These are phyloP conservation scores for Plasmopara viticola DNA, from an alignment of 352 stramenopile species.

Conservation along the genomic window DNA sequence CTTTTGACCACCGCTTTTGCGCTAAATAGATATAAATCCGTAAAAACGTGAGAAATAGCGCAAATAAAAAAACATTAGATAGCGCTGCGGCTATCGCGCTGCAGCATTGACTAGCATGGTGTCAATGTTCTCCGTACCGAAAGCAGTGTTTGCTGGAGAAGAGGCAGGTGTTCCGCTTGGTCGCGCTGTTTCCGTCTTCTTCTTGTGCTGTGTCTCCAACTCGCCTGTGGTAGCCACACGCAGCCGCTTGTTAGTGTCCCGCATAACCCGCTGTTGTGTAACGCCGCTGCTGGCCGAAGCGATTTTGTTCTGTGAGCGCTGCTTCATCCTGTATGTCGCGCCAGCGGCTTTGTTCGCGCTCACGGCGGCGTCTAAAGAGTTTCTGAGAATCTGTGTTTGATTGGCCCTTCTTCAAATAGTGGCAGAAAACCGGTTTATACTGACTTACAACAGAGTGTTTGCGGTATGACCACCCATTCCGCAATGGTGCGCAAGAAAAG, in stretches of 20 bases:
- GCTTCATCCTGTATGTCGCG: slow-evolving; percentile 8
- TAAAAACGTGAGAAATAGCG: slow-evolving; percentile 1
- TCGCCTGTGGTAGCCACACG: slow-evolving; percentile 12
- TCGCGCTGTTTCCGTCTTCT: slow-evolving; percentile 13
- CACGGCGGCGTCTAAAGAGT: slow-evolving; percentile 1
- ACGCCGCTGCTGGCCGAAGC: background rate
- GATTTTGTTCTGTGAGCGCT: slow-evolving; percentile 5
- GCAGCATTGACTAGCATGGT: background rate
- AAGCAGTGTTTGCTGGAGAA: background rate
- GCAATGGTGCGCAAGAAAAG: slow-evolving; percentile 79
- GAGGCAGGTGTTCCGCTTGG: background rate
- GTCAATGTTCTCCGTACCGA: slow-evolving; percentile 3
- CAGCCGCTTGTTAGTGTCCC: slow-evolving; percentile 24
- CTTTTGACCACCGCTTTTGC: background rate
- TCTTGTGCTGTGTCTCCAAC: slow-evolving; percentile 6
- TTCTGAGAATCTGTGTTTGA: background rate
- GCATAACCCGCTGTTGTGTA: background rate
- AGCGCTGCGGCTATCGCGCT: too few relatives aligned
- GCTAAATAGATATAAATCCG: slow-evolving; percentile 2
- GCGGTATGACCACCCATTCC: slow-evolving; percentile 1
- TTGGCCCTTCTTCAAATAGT: background rate
- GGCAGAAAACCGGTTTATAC: background rate
- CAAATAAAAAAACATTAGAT: too few relatives aligned
- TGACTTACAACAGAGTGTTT: background rate
- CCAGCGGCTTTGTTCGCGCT: slow-evolving; percentile 10